phyloP scores from a whole-genome alignment of 169 alveolate species.

The Cryptosporidium bovis region DNA sequence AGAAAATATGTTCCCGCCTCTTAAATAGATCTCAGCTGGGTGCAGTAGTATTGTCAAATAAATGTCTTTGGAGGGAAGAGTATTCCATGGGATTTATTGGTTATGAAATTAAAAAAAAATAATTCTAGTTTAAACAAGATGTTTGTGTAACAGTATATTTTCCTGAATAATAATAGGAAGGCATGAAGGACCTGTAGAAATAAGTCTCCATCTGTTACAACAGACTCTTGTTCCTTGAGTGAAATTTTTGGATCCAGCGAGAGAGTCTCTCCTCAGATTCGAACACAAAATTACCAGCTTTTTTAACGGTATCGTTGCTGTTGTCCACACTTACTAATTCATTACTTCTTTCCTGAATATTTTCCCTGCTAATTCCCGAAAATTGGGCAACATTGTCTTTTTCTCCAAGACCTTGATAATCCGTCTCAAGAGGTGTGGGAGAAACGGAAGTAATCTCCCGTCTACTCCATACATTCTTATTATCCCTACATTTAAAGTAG shows the following conservation, averaged over 20 bases:
- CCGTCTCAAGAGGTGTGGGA: neutral
- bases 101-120: no score
- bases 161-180: no score
- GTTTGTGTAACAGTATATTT: no score
- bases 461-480: no score
- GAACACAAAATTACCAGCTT: constrained; percentile 2
- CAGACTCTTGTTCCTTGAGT: constrained; percentile 39
- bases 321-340: neutral
- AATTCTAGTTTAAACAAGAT: no score
- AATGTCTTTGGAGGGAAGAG: neutral
- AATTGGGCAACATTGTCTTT: neutral
- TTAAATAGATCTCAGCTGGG: constrained; percentile 46
- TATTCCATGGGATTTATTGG: no score
- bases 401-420: neutral
- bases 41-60: constrained; percentile 12
- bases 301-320: neutral
- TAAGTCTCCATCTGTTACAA: neutral
- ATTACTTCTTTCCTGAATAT: neutral
- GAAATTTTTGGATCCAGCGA: constrained; percentile 58
- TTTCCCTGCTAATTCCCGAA: neutral
- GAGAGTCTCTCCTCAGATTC: constrained; percentile 62
- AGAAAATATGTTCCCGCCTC: constrained; percentile 26
- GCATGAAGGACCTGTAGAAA: neutral
- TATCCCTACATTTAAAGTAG: no score
- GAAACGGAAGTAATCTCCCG: neutral